Evolutionary conservation across 768 basidiomycete genomes (phyloP).

Genomic region (Pleurotus platypus): DNA sequence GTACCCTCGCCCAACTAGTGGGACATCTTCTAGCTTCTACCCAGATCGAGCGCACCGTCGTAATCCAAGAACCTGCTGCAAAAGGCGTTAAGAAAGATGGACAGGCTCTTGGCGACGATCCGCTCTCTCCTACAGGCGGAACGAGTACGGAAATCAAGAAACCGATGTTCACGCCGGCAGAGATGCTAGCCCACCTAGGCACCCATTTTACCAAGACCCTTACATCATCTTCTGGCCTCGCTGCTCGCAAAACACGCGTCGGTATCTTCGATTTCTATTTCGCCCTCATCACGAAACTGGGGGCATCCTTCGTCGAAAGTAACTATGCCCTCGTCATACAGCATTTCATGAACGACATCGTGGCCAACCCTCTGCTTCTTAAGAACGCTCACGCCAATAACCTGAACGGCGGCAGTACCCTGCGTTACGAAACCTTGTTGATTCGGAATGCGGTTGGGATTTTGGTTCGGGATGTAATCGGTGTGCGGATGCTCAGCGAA

Average conservation of each 20-base stretch:
- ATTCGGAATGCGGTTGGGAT: slow-evolving; percentile 72
- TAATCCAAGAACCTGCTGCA: slow-evolving; percentile 43
- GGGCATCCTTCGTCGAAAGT: slow-evolving; percentile 71
- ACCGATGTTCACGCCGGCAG: slow-evolving; percentile 64
- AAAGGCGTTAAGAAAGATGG: slow-evolving; percentile 59
- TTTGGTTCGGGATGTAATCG: slow-evolving; percentile 81
- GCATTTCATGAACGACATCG: slow-evolving; percentile 79
- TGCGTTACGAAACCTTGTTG: slow-evolving; percentile 73
- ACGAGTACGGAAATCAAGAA: slow-evolving; percentile 56
- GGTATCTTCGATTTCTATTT: slow-evolving; percentile 90
- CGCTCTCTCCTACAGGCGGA: slow-evolving; percentile 35
- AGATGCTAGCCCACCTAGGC: slow-evolving; percentile 85
- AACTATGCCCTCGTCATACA: slow-evolving; percentile 78
- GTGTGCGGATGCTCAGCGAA: slow-evolving; percentile 85
- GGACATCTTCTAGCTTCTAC: slow-evolving; percentile 84
- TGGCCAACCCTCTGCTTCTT: slow-evolving; percentile 38
- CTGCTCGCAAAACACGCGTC: slow-evolving; percentile 61
- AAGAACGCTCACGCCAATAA: background rate
- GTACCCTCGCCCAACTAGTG: slow-evolving; percentile 71
- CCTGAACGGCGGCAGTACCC: slow-evolving; percentile 35
- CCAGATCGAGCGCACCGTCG: slow-evolving; percentile 59
- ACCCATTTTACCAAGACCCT: slow-evolving; percentile 75
- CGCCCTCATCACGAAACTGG: slow-evolving; percentile 71
- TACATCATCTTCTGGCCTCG: slow-evolving; percentile 25
- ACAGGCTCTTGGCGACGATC: slow-evolving; percentile 53